These are phyloP conservation scores for Ramalina intermedia DNA, from an alignment of 495 filamentous ascomycete species.

Conservation along the genomic window DNA sequence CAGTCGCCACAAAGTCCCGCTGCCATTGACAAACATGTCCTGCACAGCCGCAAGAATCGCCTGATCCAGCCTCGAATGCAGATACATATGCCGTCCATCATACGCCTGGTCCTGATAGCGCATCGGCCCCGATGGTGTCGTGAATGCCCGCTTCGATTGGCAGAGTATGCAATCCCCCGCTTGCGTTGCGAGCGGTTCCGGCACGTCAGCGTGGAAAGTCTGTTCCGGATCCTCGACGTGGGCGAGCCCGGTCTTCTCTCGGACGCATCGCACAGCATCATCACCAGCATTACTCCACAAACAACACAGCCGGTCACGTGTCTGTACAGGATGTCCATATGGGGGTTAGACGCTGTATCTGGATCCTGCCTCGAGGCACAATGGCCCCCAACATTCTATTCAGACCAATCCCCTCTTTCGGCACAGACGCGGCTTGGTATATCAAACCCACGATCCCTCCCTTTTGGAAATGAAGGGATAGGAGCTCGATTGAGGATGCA, in stretches of 20 bases:
- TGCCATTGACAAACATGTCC: conserved; percentile 3
- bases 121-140: neutral
- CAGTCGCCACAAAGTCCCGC: conserved; percentile 2
- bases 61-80: conserved; percentile 1
- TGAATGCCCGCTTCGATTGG: conserved; percentile 6
- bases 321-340: neutral
- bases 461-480: conserved; percentile 6
- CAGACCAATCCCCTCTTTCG: conserved; percentile 1
- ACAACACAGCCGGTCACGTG: neutral
- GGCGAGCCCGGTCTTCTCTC: conserved; percentile 4
- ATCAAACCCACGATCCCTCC: conserved; percentile 18
- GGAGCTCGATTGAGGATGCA: conserved; percentile 15
- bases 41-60: conserved; percentile 7
- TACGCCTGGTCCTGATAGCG: conserved; percentile 1
- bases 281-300: no score
- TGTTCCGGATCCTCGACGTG: conserved; percentile 2
- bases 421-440: conserved; percentile 20
- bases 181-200: conserved; percentile 6
- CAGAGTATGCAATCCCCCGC: neutral
- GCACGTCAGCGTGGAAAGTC: conserved; percentile 9
- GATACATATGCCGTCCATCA: conserved; percentile 2
- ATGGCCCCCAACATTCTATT: conserved; percentile 2
- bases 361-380: conserved; percentile 5
- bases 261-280: neutral
- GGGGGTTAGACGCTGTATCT: neutral